Evolutionary conservation across 73 alveolate genomes (phyloP).

Genomic region (Symbiodinium pilosum): DNA sequence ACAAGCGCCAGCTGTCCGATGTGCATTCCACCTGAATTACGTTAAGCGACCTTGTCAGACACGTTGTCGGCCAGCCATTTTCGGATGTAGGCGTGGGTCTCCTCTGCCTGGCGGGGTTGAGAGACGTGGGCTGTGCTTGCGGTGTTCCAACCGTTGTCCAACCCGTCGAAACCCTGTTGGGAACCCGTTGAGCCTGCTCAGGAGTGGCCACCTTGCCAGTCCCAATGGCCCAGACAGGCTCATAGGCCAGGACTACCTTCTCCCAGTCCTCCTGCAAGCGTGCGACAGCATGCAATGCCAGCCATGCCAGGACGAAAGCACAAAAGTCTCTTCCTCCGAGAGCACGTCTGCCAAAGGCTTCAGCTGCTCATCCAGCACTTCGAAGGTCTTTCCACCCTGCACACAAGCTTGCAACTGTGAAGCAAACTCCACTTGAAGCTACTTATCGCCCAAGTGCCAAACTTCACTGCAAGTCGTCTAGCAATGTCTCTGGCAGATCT

Average conservation of each 20-base stretch:
- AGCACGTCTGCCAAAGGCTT: slow-evolving; percentile 80
- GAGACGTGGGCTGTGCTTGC: background rate
- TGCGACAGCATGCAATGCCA: background rate
- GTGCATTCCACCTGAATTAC: slow-evolving; percentile 64
- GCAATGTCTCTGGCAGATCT: no score
- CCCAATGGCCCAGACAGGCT: slow-evolving; percentile 99
- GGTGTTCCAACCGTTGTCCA: background rate
- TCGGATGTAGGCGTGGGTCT: slow-evolving; percentile 97
- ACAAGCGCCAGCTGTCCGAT: background rate
- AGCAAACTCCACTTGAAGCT: no score
- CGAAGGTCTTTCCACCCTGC: slow-evolving; percentile 94
- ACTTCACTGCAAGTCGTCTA: no score
- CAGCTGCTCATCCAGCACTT: slow-evolving; percentile 93
- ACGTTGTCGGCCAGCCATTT: slow-evolving; percentile 98
- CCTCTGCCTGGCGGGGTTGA: slow-evolving; percentile 48
- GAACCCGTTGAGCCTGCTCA: slow-evolving; percentile 38
- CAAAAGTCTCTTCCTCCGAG: slow-evolving; percentile 54
- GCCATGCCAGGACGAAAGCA: background rate
- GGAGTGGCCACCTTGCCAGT: slow-evolving; percentile 98
- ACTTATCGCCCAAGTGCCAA: no score
- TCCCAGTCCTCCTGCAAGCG: slow-evolving; percentile 97
- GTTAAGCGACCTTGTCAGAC: slow-evolving; percentile 97
- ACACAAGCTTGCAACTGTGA: no score
- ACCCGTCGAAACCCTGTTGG: no score
- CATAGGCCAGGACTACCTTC: slow-evolving; percentile 99